phyloP scores from a whole-genome alignment of 148 eudicot genomes.

The Arctostaphylos glauca region DNA sequence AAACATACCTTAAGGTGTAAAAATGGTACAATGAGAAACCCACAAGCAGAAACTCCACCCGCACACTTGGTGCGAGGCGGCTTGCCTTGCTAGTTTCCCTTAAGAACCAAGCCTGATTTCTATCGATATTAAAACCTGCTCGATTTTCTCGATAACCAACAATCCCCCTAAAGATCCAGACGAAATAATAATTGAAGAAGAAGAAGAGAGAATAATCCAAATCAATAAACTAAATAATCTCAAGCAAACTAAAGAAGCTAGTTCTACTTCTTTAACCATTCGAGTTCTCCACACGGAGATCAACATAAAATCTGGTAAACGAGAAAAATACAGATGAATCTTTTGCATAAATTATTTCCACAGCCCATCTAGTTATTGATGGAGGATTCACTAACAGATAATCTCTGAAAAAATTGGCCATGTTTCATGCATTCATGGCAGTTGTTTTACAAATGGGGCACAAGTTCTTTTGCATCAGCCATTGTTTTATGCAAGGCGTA shows the following conservation, averaged over 20 bases:
- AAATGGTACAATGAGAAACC: no score
- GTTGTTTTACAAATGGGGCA: slow-evolving; percentile 97
- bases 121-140: not conserved
- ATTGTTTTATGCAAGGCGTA: slow-evolving; percentile 68
- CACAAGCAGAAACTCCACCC: no score
- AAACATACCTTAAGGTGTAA: no score
- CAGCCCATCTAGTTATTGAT: not conserved
- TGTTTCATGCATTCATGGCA: slow-evolving; percentile 40
- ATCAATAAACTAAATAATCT: not conserved
- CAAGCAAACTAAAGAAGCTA: not conserved
- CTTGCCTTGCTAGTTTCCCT: no score
- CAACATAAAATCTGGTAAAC: not conserved
- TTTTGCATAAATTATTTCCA: not conserved
- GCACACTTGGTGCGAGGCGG: no score
- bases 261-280: slow-evolving; percentile 8
- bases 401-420: not conserved
- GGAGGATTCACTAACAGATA: not conserved
- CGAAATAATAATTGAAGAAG: not conserved
- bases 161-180: not conserved
- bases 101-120: no score
- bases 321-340: slow-evolving; percentile 9
- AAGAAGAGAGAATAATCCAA: not conserved
- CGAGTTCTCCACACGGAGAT: not conserved
- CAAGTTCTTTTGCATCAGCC: slow-evolving; percentile 79
- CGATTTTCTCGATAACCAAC: not conserved